These are phyloP conservation scores for Triangularia setosa DNA, from an alignment of 2,329 filamentous ascomycete species.

Conservation along the genomic window DNA sequence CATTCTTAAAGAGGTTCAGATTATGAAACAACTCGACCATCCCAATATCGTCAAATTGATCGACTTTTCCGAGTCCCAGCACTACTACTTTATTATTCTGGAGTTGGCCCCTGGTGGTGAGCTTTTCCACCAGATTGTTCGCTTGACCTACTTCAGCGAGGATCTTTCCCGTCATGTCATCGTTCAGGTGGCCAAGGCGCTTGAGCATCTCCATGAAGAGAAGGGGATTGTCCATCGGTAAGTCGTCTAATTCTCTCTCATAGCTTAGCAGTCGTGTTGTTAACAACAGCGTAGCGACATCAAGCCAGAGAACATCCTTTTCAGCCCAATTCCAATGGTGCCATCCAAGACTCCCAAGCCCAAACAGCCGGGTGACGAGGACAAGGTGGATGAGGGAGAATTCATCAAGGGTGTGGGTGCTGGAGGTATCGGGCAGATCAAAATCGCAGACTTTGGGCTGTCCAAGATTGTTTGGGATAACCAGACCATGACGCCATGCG, in stretches of 20 bases:
- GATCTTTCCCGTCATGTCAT: conserved; percentile 93
- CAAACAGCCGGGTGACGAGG: conserved; percentile 82
- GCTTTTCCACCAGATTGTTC: conserved; percentile 96
- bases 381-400: conserved; percentile 95
- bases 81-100: conserved; percentile 97
- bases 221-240: conserved; percentile 96
- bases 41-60: conserved; percentile 93
- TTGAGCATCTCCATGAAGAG: conserved; percentile 92
- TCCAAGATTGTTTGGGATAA: conserved; percentile 99
- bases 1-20: conserved; percentile 96
- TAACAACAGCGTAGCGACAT: conserved; percentile 66
- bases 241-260: conserved; percentile 32
- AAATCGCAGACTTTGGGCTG: conserved; percentile 96
- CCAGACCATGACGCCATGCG: conserved; percentile 98
- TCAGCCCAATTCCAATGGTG: conserved; percentile 78
- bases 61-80: conserved; percentile 86
- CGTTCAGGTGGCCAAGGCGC: conserved; percentile 85
- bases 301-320: conserved; percentile 96
- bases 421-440: conserved; percentile 90
- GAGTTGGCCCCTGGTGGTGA: conserved; percentile 94
- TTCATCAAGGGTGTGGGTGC: conserved; percentile 77
- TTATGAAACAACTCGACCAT: conserved; percentile 95
- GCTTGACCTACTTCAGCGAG: conserved; percentile 97
- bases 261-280: background rate
- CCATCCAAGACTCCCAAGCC: conserved; percentile 79